These are phyloP conservation scores for Lachnellula arida DNA, from an alignment of 2,329 filamentous ascomycete genomes.

Conservation along the genomic window DNA sequence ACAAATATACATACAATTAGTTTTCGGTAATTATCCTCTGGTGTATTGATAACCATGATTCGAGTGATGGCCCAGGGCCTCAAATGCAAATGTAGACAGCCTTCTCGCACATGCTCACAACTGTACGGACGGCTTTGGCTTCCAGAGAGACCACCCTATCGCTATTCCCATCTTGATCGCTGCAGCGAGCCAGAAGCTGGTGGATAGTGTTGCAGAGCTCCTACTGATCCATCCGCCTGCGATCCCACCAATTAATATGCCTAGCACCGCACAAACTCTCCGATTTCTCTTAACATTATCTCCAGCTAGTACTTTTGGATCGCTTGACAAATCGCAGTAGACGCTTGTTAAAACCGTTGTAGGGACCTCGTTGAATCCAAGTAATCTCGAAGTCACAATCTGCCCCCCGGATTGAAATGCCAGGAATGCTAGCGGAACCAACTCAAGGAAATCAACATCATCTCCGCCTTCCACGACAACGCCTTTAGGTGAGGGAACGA, in stretches of 20 bases:
- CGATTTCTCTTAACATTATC: constrained; percentile 50
- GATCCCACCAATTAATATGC: constrained; percentile 50
- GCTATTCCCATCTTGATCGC: constrained; percentile 52
- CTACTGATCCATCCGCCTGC: constrained; percentile 51
- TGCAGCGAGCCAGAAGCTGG: constrained; percentile 42
- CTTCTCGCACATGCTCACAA: not conserved
- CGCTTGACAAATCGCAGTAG: constrained; percentile 76
- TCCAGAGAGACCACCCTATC: constrained; percentile 58
- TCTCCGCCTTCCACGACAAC: constrained; percentile 23
- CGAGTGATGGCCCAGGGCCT: not conserved
- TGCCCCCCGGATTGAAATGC: constrained; percentile 74
- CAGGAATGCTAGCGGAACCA: constrained; percentile 44
- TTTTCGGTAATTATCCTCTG: not conserved
- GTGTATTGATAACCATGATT: not conserved
- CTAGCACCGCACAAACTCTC: constrained; percentile 44
- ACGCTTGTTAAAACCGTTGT: constrained; percentile 77
- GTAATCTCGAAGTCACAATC: constrained; percentile 66
- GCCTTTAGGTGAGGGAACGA: constrained; percentile 41
- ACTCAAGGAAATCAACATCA: constrained; percentile 36
- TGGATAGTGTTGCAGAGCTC: constrained; percentile 45
- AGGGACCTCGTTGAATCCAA: constrained; percentile 66
- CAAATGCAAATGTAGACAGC: not conserved
- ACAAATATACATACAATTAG: not conserved
- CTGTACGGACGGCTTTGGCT: constrained; percentile 24
- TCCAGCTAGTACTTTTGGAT: constrained; percentile 45